Percentiles rank a stretch among this genome's conserved stretches.
These are phyloP conservation scores for Paulownia fortunei DNA, from an alignment of 257 asterid species.

Conservation along the genomic window DNA sequence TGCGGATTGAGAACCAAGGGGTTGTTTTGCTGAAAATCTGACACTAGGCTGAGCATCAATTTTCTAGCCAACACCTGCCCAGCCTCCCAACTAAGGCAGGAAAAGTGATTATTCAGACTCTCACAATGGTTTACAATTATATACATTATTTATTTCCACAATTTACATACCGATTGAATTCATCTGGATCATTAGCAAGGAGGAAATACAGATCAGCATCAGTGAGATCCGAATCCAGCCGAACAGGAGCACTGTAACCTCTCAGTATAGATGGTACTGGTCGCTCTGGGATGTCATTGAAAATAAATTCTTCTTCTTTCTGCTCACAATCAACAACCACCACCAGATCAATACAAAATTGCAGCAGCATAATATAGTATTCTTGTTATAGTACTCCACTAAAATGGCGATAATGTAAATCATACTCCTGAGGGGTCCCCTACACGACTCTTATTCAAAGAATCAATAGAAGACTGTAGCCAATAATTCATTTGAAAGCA, in stretches of 20 bases:
- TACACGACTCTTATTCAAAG: no score
- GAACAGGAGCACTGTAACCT: constrained; percentile 88
- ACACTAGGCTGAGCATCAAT: constrained; percentile 74
- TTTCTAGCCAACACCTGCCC: constrained; percentile 84
- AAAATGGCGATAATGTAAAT: not conserved
- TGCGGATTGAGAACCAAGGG: constrained; percentile 71
- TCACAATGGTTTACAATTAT: not conserved
- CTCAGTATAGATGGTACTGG: constrained; percentile 78
- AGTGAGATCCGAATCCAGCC: constrained; percentile 75
- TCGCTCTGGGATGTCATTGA: constrained; percentile 56
- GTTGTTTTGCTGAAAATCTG: constrained; percentile 71
- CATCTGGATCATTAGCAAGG: constrained; percentile 85
- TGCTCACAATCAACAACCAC: constrained; percentile 36
- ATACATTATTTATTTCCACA: not conserved
- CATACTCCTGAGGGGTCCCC: not conserved
- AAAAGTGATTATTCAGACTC: constrained; percentile 11
- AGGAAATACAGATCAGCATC: constrained; percentile 74
- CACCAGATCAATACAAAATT: not conserved
- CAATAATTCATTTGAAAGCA: no score
- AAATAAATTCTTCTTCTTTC: constrained; percentile 83
- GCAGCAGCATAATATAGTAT: not conserved
- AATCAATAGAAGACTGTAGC: no score
- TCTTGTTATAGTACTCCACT: not conserved
- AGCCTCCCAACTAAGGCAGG: constrained; percentile 73
- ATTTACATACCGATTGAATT: constrained; percentile 76